Evolutionary conservation across 163 green algal species (phyloP), one percentile per base, ranked within the genome.

Genomic region (Chlamydomonas reinhardtii): DNA sequence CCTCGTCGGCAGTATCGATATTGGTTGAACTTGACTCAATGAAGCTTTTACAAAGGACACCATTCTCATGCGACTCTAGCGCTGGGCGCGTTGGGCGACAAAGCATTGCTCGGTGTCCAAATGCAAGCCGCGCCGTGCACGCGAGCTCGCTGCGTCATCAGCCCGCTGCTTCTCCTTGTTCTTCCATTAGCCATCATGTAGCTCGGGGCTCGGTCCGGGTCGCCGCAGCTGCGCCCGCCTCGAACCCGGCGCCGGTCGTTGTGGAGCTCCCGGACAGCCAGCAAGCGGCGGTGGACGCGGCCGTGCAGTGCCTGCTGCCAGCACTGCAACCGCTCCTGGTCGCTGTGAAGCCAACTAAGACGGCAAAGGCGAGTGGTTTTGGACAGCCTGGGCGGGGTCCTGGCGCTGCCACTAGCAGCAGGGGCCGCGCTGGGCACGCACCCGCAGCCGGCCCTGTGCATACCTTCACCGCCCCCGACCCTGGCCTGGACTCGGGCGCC

Each of bases 221-320:
- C 29, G 29, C 64, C 8, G 29, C 64, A 4, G 64, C 64, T 19
- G 14, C 64, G 29, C 27, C 64, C 64, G 29, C 64, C 5, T 25
- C 71, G 11, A 19, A 24, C 24, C 4, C 43, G 19, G 64, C 54
- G n/a, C 78, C 70, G 17, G 31, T 34, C 4, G 35, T 69, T 0
- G 59, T 87, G 2, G 17, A 35, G 17, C 74, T 87, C 0, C 81
- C 81, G 0, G 71, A 4, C 17, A 74, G 52, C 68, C 81, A 87
- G 37, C 71, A 74, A 15, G 81, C 66, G 20, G 81, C 81, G 22
- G 81, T 87, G 39, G 59, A 81, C 6, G 48, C 35, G 2, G 81
- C 81, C 0, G 81, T 68, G 54, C 54, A 66, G n/a, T 74, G 71
- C 71, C 71, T 87, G 56, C 20, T 87, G 37, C 81, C 81, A 5